A percentile compares a stretch with the other conserved stretches of the same genome.
Evolutionary conservation across 1,284 basidiomycete genomes (phyloP).

Genomic region (Trichosporon inkin): DNA sequence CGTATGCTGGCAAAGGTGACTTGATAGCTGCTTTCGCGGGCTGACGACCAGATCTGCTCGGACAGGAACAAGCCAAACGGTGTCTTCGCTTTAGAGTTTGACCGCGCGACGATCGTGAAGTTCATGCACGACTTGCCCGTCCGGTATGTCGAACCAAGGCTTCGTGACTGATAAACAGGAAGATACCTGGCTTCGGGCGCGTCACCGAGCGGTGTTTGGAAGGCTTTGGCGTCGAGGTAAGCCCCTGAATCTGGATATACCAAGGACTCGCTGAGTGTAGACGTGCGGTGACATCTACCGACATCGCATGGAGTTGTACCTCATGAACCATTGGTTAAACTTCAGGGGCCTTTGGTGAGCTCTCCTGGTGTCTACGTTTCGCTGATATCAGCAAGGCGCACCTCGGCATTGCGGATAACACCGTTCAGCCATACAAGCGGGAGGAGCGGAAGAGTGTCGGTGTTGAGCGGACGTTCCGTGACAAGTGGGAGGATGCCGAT

Average conservation of each 20-base stretch:
- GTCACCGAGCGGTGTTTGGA: constrained; percentile 82
- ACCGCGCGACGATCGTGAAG: constrained; percentile 59
- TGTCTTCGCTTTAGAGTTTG: constrained; percentile 71
- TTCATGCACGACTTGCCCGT: constrained; percentile 57
- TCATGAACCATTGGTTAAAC: constrained; percentile 82
- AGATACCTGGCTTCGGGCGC: constrained; percentile 77
- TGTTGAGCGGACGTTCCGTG: constrained; percentile 74
- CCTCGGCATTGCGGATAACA: constrained; percentile 78
- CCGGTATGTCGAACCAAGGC: constrained; percentile 25
- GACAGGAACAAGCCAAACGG: constrained; percentile 97
- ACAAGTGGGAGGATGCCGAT: constrained; percentile 60
- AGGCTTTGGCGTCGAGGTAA: constrained; percentile 75
- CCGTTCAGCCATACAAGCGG: constrained; percentile 66
- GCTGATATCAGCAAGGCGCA: constrained; percentile 55
- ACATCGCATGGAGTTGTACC: constrained; percentile 64
- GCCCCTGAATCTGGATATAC: constrained; percentile 16
- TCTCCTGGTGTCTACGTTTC: constrained; percentile 18
- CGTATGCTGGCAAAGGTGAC: constrained; percentile 70
- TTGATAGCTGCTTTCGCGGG: constrained; percentile 10
- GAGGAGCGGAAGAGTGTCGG: constrained; percentile 86
- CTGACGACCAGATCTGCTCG: constrained; percentile 69
- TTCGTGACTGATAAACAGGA: constrained; percentile 18
- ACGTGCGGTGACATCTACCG: constrained; percentile 80
- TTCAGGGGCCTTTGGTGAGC: constrained; percentile 61
- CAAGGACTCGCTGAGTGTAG: constrained; percentile 47